Evolutionary conservation across 371 early-diverging fungal species (phyloP), one percentile per base, ranked within the genome.

Genomic region (Mucor irregularis): DNA sequence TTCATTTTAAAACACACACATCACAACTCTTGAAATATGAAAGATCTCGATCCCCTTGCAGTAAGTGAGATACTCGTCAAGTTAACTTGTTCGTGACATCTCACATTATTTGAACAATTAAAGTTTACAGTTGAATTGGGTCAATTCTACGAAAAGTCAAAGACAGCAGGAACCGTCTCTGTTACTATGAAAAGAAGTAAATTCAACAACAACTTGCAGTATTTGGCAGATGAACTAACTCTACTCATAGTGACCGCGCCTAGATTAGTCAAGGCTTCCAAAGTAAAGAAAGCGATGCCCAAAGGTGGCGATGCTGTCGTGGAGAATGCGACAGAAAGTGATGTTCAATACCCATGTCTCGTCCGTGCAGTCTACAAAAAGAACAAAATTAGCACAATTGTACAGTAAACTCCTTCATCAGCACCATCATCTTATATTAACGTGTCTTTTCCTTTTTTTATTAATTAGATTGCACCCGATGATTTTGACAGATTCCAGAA

Each of bases 161-260:
- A 62, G 43, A 51, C 53, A 52, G 51, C 71, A 52, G 76, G 79
- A 60, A 71, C 63, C 8, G 79, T 75, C 7, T 53, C 67, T 29
- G 76, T 76, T 5, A 78, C 75, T 34, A 75, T 76, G 74, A 78
- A 76, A 53, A 54, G 76, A 75, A 72, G 75, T 75, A 75, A 43
- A 48, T 19, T 28, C 25, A 19, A 17, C 8, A 49, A 8, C 5
- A 46, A 17, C 39, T 17, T 26, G 19, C 24, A 22, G 24, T 22
- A 21, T 14, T 19, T 21, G 16, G 7, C n/a, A 39, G 16, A 24
- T 14, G 11, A 4, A 1, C 16, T 3, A 7, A 11, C 11, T 8
- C 16, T 29, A 14, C 24, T 51, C 16, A n/a, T 46, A 76, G 76
- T 76, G 76, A 76, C 68, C 4, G 66, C 56, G 43, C 22, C 29